Percentiles rank a stretch among this genome's conserved stretches.
phyloP scores from a whole-genome alignment of 2,329 filamentous ascomycete species.

The Trichoderma arundinaceum region DNA sequence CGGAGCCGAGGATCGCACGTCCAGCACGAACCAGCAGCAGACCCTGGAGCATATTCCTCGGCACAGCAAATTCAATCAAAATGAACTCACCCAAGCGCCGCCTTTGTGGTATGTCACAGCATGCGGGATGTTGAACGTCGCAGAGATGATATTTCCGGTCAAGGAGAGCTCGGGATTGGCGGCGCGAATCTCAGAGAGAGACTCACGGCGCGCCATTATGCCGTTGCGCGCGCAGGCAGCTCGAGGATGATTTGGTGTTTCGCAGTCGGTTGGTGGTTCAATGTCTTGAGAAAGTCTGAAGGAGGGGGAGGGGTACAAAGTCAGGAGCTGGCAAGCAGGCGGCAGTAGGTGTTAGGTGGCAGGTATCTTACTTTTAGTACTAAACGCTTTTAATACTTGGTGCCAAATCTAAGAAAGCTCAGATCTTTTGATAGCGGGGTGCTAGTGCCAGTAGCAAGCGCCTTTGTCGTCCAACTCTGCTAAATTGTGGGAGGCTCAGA shows the following conservation, averaged over 20 bases:
- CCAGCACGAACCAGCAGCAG: neutral
- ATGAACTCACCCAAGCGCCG: conserved; percentile 63
- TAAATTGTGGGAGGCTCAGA: neutral
- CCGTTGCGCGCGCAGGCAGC: conserved; percentile 33
- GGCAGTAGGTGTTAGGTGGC: conserved; percentile 7
- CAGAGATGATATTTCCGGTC: conserved; percentile 70
- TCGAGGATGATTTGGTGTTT: conserved; percentile 8
- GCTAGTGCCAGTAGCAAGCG: neutral
- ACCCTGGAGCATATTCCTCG: neutral
- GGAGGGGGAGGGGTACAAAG: conserved; percentile 31
- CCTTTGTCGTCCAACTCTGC: no score
- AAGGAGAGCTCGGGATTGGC: conserved; percentile 63
- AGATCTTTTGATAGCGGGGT: conserved; percentile 8
- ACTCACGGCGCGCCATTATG: conserved; percentile 55
- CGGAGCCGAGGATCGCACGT: neutral
- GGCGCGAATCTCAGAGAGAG: conserved; percentile 60
- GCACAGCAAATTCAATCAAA: neutral
- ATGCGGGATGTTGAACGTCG: conserved; percentile 68
- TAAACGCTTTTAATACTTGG: conserved; percentile 17
- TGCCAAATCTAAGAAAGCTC: conserved; percentile 10
- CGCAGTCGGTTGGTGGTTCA: conserved; percentile 5
- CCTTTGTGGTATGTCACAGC: conserved; percentile 63
- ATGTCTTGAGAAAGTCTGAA: conserved; percentile 23
- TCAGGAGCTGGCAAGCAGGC: conserved; percentile 15
- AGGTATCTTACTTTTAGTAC: conserved; percentile 24